Base-by-base conservation (phyloP, 2,329 filamentous ascomycete genomes). In the Aspergillus unguis region DNA sequence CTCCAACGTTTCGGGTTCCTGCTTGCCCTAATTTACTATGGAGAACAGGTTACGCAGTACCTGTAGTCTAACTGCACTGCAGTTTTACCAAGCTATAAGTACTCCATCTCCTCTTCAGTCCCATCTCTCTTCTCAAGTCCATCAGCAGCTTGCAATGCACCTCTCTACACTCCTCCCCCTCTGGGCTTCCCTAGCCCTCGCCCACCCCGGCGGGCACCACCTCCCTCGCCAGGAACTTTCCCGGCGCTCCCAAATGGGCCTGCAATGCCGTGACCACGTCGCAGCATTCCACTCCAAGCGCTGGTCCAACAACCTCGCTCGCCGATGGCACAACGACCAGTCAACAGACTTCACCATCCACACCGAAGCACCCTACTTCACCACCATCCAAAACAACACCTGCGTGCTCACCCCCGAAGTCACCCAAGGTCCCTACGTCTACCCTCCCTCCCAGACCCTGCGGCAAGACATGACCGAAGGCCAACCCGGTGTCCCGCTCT, bases 401-500 rank as follows among this genome's bases (percentile, higher is more conserved):
- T 74, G 70, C 52, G 64, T 72, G 27, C 59, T 75, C 25, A 65
- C 67, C 0, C 71, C 72, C 0, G 71, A 75, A 44, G 70, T 69
- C 32, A 70, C 67, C 17, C 66, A 66, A 9, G 60, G 59, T 3
- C 72, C 72, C 0, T 75, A 75, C 58, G 66, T 72, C 37, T 66
- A 59, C 17, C 70, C 60, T 4, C 55, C 44, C 6, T 59, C 71
- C 35, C 72, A 75, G 59, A 63, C 65, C 6, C 66, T 76, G 48
- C 71, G 73, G 5, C 66, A 67, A 36, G 63, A 76, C 52, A 61
- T 76, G 38, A 63, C 62, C 3, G 74, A 76, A 51, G 63, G 59
- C 29, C 62, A 63, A 17, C 48, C 56, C 0, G 74, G 75, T 7
- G 63, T 77, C 5, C 72, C 72, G 0, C 56, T 76, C 35, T 70